Percentiles rank a stretch among this genome's conserved stretches.
Conservation (phyloP, 345 rosid genomes). For the Hibiscus trionum region DNA sequence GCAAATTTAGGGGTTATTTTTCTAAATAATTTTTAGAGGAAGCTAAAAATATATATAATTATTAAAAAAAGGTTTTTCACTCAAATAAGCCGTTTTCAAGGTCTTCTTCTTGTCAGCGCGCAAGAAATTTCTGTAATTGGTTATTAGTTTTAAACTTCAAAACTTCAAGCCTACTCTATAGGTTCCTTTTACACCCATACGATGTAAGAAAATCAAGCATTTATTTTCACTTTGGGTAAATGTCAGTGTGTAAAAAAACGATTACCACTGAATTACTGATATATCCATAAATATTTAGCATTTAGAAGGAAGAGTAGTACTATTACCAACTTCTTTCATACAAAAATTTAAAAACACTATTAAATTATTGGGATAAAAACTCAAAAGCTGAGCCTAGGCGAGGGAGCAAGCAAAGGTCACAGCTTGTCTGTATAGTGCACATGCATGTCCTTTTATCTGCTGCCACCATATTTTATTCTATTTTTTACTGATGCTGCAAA, state of each 20-base stretch:
- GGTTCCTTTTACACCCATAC: not conserved
- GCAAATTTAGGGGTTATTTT: no score
- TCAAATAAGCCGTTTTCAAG: no score
- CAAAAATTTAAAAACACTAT: not conserved
- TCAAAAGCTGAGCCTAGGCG: not conserved
- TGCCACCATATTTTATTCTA: not conserved
- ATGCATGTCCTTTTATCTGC: slow-evolving; percentile 8
- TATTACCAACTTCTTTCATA: no score
- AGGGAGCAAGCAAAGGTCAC: not conserved
- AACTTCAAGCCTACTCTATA: not conserved
- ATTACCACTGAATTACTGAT: not conserved
- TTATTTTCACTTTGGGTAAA: not conserved
- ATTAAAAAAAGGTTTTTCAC: no score
- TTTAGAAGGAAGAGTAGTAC: not conserved
- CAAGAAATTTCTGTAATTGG: not conserved
- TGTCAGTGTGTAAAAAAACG: not conserved
- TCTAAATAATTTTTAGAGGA: no score
- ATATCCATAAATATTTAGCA: not conserved
- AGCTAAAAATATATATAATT: no score
- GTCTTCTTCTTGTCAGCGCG: no score
- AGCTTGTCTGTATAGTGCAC: slow-evolving; percentile 5
- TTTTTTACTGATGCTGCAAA: not conserved
- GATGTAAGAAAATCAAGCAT: not conserved
- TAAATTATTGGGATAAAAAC: not conserved
- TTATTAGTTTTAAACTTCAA: not conserved